Base-by-base conservation (phyloP, 805 yeast species). In the Wickerhamiella parazyma region DNA sequence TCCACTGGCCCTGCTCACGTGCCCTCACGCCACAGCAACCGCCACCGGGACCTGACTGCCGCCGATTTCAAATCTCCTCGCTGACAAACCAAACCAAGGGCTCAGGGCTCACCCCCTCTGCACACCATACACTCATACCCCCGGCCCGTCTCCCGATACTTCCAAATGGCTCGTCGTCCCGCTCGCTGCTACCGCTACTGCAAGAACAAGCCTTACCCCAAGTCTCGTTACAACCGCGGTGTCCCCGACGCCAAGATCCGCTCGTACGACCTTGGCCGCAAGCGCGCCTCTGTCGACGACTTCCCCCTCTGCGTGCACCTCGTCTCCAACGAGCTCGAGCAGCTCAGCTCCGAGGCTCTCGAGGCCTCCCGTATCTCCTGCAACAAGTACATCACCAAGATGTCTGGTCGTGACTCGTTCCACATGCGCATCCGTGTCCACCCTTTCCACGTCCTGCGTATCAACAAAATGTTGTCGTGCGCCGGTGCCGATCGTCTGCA, bases 401-500 rank as follows among this genome's bases (percentile, higher is more conserved):
- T 83, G 61, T 81, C 95, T 57, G 98, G 98, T 70, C 85, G 97
- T 81, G 98, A 91, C 65, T 76, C 96, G 62, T 91, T 91, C 98
- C 98, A 91, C 78, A 77, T 91, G 78, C 86, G 98, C 77, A 85
- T 91, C 72, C 87, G 98, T 77, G 97, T 87, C 66, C 98, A 91
- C 75, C 98, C 98, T 63, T 91, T 83, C 97, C 98, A 91, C 80
- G 98, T 91, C 60, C 80, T 91, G 71, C 82, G 98, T 76, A 91
- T 91, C 78, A 91, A 91, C 91, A 91, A 91, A 85, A 91, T 91
- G 98, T 86, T 91, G 95, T 91, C 98, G 67, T 91, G 98, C 79
- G 98, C 98, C 76, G 98, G 98, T 84, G 98, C 98, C 70, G 98
- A 91, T 89, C 86, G 98, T 83, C 80, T 91, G 75, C 98, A 91